Evolutionary conservation across 225 moss, liverwort and hornwort species (phyloP), one percentile per base, ranked within the genome.

Genomic region (Neckera pumila): DNA sequence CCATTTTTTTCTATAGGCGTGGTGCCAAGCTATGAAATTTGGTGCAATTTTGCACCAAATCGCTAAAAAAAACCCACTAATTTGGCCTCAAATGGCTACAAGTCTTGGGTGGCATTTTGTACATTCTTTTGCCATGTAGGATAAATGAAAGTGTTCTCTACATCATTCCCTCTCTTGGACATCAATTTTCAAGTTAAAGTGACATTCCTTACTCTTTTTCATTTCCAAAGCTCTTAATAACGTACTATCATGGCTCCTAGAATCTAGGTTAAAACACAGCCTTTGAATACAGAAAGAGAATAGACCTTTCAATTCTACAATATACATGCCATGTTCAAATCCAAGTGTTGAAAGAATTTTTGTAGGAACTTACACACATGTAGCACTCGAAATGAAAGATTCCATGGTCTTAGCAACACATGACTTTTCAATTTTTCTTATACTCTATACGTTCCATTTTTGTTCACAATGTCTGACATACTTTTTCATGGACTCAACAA

Each of bases 241-340:
- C n/a, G n/a, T n/a, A n/a, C 2, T 43, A 2, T 72, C 2, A 43
- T 3, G 2, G 4, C 13, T 16, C 9, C 3, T 43, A 72, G 0
- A 42, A 0, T 42, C 9, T 43, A 72, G 10, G 43, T 9, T 27
- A 71, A 27, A 72, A 27, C 0, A 27, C 4, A 5, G 2, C 42
- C 8, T 71, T 1, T 5, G 0, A 27, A 0, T 72, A 17, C 17
- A 28, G 5, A 5, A 72, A 72, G 27, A 9, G 0, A 72, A 10
- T 43, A 43, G 16, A 27, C 6, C 17, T 72, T 43, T 10, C 10
- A 42, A 72, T 27, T 43, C 27, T 71, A 42, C 15, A 9, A 9
- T 26, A 71, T 72, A 22, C 9, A 40, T 43, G 71, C 8, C 9
- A 27, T 27, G 2, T 71, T 42, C 42, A 71, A 27, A 43, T 42